Conservation (phyloP, 2,329 filamentous ascomycete genomes). For the Davidsoniella australis region DNA sequence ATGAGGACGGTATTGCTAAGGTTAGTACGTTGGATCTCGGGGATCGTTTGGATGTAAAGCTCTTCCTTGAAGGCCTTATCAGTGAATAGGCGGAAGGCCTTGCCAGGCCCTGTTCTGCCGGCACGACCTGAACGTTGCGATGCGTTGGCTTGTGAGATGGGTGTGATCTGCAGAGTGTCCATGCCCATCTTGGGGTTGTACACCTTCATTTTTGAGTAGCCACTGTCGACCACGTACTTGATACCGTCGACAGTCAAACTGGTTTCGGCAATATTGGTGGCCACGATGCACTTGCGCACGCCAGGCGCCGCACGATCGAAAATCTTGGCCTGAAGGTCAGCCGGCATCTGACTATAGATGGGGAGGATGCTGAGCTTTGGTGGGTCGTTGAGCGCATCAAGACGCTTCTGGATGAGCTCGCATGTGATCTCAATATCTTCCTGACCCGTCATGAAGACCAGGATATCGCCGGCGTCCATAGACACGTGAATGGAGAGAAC, state of each 20-base stretch:
- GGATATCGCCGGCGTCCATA: conserved; percentile 79
- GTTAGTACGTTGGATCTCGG: conserved; percentile 93
- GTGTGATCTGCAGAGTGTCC: conserved; percentile 95
- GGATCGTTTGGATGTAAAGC: conserved; percentile 90
- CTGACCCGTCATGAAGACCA: conserved; percentile 98
- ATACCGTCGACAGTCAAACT: conserved; percentile 97
- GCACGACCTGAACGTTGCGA: conserved; percentile 87
- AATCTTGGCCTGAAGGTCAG: conserved; percentile 92
- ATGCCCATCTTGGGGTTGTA: conserved; percentile 99
- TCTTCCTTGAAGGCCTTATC: conserved; percentile 93
- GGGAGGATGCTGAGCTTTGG: conserved; percentile 88
- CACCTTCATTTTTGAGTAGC: conserved; percentile 94
- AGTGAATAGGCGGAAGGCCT: conserved; percentile 85
- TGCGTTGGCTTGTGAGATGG: conserved; percentile 91
- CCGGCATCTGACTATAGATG: conserved; percentile 99
- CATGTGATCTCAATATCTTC: conserved; percentile 97
- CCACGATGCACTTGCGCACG: conserved; percentile 91
- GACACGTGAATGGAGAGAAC: conserved; percentile 92
- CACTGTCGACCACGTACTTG: conserved; percentile 95
- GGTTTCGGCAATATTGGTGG: conserved; percentile 96
- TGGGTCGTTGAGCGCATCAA: conserved; percentile 81
- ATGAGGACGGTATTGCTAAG: conserved; percentile 87
- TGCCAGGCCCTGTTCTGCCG: conserved; percentile 85
- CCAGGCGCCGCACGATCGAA: conserved; percentile 83
- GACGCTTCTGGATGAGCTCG: conserved; percentile 72